These are phyloP conservation scores for Tagetes patula DNA, from an alignment of 129 eudicot species.

Conservation along the genomic window DNA sequence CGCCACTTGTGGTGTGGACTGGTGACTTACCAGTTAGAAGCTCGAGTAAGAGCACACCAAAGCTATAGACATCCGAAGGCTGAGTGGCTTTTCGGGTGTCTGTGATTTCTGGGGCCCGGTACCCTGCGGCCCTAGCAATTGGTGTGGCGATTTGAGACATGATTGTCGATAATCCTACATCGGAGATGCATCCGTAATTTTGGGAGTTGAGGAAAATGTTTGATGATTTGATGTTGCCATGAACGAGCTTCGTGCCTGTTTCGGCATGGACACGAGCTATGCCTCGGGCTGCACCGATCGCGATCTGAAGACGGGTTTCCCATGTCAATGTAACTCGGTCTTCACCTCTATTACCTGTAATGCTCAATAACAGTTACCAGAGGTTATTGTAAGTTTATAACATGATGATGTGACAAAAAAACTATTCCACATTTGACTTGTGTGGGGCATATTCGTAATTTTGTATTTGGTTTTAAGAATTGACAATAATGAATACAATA, in stretches of 20 bases:
- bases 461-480: background rate
- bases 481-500: slow-evolving; percentile 23
- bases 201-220: slow-evolving; percentile 72
- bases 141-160: slow-evolving; percentile 80
- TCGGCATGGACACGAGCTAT: slow-evolving; percentile 70
- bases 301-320: slow-evolving; percentile 80
- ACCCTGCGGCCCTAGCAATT: slow-evolving; percentile 92
- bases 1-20: slow-evolving; percentile 82
- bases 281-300: slow-evolving; percentile 87
- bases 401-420: background rate
- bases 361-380: slow-evolving; percentile 1
- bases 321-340: slow-evolving; percentile 67
- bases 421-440: slow-evolving; percentile 14
- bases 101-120: slow-evolving; percentile 87
- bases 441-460: slow-evolving; percentile 6
- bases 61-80: slow-evolving; percentile 84
- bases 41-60: slow-evolving; percentile 83
- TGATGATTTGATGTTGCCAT: slow-evolving; percentile 90
- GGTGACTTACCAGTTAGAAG: slow-evolving; percentile 92
- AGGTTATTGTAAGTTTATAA: background rate
- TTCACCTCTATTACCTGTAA: slow-evolving; percentile 76
- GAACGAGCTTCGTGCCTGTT: slow-evolving; percentile 70
- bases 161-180: slow-evolving; percentile 74
- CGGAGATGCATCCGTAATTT: slow-evolving; percentile 71
- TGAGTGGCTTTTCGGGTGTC: slow-evolving; percentile 87